Percentiles rank a stretch among this genome's conserved stretches.
Evolutionary conservation across 495 filamentous ascomycete genomes (phyloP).

Genomic region (Astrothelium subdiscretum): DNA sequence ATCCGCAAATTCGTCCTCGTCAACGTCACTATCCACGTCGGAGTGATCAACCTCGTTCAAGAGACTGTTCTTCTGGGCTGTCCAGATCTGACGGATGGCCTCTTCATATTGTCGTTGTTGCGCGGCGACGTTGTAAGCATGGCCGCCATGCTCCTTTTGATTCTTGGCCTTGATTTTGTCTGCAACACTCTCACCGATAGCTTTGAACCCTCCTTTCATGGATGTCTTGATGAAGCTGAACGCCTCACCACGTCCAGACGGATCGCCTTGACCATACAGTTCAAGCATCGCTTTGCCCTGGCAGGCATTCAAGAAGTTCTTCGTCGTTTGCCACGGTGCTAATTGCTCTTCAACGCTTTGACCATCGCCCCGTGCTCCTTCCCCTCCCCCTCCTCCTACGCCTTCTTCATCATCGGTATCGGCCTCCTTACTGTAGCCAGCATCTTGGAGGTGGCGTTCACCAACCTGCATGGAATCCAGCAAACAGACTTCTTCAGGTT

Average conservation of each 20-base stretch:
- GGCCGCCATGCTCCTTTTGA: slow-evolving; percentile 80
- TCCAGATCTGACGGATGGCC: slow-evolving; percentile 82
- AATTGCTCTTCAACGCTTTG: slow-evolving; percentile 77
- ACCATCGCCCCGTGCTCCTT: slow-evolving; percentile 49
- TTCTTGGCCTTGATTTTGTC: slow-evolving; percentile 75
- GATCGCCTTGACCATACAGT: slow-evolving; percentile 87
- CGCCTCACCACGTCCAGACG: slow-evolving; percentile 83
- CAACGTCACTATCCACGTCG: slow-evolving; percentile 54
- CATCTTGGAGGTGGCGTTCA: slow-evolving; percentile 67
- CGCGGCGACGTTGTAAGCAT: slow-evolving; percentile 90
- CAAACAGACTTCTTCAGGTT: slow-evolving; percentile 88
- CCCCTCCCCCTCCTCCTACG: too few species aligned
- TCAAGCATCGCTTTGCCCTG: slow-evolving; percentile 94
- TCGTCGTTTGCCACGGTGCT: slow-evolving; percentile 88
- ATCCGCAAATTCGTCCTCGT: slow-evolving; percentile 43
- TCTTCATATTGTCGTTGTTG: slow-evolving; percentile 85
- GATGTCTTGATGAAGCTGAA: slow-evolving; percentile 94
- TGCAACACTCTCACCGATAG: slow-evolving; percentile 73
- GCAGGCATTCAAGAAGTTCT: slow-evolving; percentile 88
- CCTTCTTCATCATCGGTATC: slow-evolving; percentile 58
- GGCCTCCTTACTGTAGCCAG: slow-evolving; percentile 62
- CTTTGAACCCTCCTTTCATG: slow-evolving; percentile 97
- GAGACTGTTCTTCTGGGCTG: slow-evolving; percentile 67
- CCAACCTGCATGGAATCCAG: slow-evolving; percentile 96
- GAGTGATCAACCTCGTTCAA: slow-evolving; percentile 51